phyloP scores from a whole-genome alignment of 2,329 filamentous ascomycete genomes.

The Hypoxylon sp. region DNA sequence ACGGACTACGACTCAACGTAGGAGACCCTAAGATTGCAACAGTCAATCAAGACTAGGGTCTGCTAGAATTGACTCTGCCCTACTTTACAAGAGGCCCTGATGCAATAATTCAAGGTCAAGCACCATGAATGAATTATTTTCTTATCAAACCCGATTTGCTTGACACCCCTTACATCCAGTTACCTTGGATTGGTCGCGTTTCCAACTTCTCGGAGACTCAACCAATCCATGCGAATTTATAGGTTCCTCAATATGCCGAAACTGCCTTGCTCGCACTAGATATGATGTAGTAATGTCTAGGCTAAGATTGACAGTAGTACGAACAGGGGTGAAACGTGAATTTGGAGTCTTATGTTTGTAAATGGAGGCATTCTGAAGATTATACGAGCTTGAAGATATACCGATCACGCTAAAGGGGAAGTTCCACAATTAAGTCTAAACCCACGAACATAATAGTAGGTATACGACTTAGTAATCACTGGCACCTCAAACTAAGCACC shows the following conservation, averaged over 20 bases:
- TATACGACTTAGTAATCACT: neutral
- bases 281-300: neutral
- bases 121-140: too few relatives aligned
- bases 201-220: neutral
- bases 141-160: too few relatives aligned
- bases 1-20: too few relatives aligned
- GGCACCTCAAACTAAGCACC: conserved; percentile 2
- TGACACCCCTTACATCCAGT: too few relatives aligned
- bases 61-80: too few relatives aligned
- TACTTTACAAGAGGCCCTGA: too few relatives aligned
- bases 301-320: neutral
- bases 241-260: neutral
- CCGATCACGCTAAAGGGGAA: neutral
- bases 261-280: neutral
- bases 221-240: neutral
- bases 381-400: conserved; percentile 1
- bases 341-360: neutral
- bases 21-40: too few relatives aligned
- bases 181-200: neutral
- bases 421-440: conserved; percentile 2
- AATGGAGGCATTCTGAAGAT: neutral
- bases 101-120: too few relatives aligned
- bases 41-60: too few relatives aligned
- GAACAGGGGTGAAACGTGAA: neutral
- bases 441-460: neutral